These are phyloP conservation scores for Collybiopsis luxurians DNA, from an alignment of 768 basidiomycete species.

Conservation along the genomic window DNA sequence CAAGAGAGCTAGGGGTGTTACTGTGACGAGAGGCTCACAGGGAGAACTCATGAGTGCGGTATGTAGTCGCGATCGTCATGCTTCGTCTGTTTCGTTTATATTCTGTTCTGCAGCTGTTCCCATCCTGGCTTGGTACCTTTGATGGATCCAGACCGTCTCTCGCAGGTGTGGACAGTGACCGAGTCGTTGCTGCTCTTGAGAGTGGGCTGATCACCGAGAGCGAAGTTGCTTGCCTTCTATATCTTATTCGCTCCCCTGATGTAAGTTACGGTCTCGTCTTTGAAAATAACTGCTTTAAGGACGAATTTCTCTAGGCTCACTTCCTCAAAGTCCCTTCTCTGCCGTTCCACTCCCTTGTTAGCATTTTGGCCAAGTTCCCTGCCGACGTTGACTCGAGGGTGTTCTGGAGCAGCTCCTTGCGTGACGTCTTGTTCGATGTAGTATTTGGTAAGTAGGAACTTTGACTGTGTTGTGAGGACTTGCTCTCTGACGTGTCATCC, in stretches of 20 bases:
- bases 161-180: conserved; percentile 56
- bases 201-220: conserved; percentile 62
- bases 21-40: conserved; percentile 76
- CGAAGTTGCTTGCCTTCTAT: conserved; percentile 64
- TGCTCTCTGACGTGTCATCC: conserved; percentile 31
- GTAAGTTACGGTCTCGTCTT: conserved; percentile 36
- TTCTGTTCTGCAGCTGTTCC: conserved; percentile 58
- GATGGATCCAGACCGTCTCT: conserved; percentile 67
- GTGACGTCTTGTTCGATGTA: conserved; percentile 67
- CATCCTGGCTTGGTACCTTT: conserved; percentile 76
- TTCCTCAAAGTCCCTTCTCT: conserved; percentile 84
- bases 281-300: neutral
- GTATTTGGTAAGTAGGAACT: conserved; percentile 20
- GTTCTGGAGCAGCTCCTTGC: conserved; percentile 62
- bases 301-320: conserved; percentile 55
- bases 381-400: conserved; percentile 71
- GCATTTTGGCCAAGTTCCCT: conserved; percentile 77
- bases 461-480: conserved; percentile 17
- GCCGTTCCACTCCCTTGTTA: conserved; percentile 77
- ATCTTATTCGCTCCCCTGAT: conserved; percentile 75
- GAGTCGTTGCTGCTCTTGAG: conserved; percentile 57
- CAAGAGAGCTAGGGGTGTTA: conserved; percentile 78
- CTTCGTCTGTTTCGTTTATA: neutral
- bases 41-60: conserved; percentile 83
- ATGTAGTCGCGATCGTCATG: conserved; percentile 21